Base-by-base conservation (phyloP, 257 asterid genomes). In the Ballota nigra region DNA sequence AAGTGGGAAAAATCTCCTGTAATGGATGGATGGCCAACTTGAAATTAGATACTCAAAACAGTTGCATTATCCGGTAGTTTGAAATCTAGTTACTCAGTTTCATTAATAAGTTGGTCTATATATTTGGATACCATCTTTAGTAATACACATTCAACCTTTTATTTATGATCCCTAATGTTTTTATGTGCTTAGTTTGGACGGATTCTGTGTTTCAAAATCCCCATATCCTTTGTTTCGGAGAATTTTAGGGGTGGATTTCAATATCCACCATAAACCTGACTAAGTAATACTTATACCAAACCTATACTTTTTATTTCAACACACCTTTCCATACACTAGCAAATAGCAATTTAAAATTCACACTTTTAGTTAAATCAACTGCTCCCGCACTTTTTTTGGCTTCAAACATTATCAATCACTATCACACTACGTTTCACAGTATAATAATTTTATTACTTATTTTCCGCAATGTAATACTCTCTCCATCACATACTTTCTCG, bases 1-100 rank as follows among this genome's bases (percentile, higher is more conserved):
- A 51, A 8, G 24, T 4, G 28, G 41, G 36, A 43, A 43, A 43
- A 41, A 43, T 12, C 16, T 26, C 31, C 24, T 15, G 16, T 55
- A 59, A 65, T 33, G 63, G 31, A 64, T 72, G 53, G 49, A 59
- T 18, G 51, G 52, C 38, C 29, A 33, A 59, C 52, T 64, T 58
- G 66, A 22, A 72, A 72, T 62, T 5, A 34, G 24, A 72, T 8
- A 7, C 18, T 56, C 29, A 41, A 31, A 15, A 51, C 28, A 33
- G 41, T 34, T 75, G 8, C 13, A 69, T 7, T 70, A 34, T n/a
- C 6, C 56, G 34, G 19, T 20, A 24, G 26, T 65, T 57, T 43
- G 5, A 34, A 38, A 31, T 40, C 53, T 57, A 56, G 43, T 38
- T 20, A 15, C 18, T 16, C 24, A 69, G 41, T 68, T 58, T 58